A percentile compares a stretch with the other conserved stretches of the same genome.
phyloP scores from a whole-genome alignment of 768 basidiomycete genomes.

The Agaricus sinodeliciosus region DNA sequence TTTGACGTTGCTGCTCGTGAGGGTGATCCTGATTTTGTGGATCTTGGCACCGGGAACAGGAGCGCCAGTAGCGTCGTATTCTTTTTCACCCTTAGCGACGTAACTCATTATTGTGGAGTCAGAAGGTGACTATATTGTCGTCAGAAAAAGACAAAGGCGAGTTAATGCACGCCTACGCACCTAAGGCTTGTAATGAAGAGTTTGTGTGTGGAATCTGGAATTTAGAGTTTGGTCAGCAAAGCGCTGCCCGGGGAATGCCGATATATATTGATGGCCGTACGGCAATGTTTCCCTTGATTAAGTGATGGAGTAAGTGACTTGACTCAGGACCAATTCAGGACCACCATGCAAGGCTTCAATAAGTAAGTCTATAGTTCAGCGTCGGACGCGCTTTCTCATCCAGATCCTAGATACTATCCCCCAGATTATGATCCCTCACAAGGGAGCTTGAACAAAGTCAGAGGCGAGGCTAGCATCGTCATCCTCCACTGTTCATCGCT shows the following conservation, averaged over 20 bases:
- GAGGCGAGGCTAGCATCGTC: conserved; percentile 36
- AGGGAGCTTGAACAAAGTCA: conserved; percentile 63
- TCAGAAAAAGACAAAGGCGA: conserved; percentile 7
- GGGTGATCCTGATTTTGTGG: conserved; percentile 99
- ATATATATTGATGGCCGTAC: conserved; percentile 2
- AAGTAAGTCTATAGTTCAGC: conserved; percentile 23
- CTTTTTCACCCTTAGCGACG: conserved; percentile 98
- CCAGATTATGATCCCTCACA: conserved; percentile 51
- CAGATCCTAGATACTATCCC: conserved; percentile 35
- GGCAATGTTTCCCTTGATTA: background rate
- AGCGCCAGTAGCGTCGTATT: conserved; percentile 91
- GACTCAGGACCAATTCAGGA: background rate
- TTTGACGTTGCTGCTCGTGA: conserved; percentile 96
- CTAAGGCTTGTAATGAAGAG: conserved; percentile 30
- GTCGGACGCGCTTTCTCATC: background rate
- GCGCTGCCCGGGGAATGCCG: background rate
- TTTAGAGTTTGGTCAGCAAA: conserved; percentile 27
- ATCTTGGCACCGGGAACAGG: conserved; percentile 83
- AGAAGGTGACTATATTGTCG: conserved; percentile 64
- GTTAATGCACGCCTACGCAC: conserved; percentile 22
- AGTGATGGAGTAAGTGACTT: background rate
- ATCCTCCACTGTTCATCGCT: conserved; percentile 2
- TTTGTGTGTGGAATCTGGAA: conserved; percentile 36
- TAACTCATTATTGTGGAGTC: conserved; percentile 85
- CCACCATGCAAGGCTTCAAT: conserved; percentile 41